phyloP scores from a whole-genome alignment of 176 grass and related monocot species.

The Lolium rigidum region DNA sequence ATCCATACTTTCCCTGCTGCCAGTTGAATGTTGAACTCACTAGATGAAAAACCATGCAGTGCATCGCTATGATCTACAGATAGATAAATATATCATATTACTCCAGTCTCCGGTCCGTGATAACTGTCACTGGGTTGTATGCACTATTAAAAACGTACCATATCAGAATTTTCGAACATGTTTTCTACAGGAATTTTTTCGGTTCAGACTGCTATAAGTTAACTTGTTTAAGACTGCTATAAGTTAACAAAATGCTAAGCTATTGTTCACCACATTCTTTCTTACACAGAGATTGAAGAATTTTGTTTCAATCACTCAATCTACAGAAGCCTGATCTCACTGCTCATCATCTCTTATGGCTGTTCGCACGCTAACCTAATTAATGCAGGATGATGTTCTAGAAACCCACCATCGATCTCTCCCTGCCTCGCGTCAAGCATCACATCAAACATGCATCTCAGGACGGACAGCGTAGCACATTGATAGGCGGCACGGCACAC shows the following conservation, averaged over 20 bases:
- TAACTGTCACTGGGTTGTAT: neutral
- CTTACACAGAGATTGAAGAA: neutral
- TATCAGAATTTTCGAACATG: too few relatives aligned
- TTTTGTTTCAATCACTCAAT: constrained; percentile 1
- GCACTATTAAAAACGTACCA: neutral
- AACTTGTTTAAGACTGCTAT: too few relatives aligned
- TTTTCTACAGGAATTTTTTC: too few relatives aligned
- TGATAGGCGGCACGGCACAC: neutral
- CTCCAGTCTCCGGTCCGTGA: neutral
- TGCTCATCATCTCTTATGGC: neutral
- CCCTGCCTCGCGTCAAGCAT: neutral
- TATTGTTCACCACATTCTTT: constrained; percentile 6
- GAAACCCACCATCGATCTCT: neutral
- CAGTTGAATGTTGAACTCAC: constrained; percentile 7
- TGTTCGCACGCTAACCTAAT: neutral
- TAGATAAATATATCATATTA: neutral
- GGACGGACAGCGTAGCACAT: neutral
- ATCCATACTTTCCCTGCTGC: neutral
- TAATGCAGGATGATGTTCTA: neutral
- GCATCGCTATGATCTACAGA: neutral
- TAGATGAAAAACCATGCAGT: neutral
- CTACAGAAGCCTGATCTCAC: neutral
- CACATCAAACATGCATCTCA: neutral
- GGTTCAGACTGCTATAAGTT: too few relatives aligned
- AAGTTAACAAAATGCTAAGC: neutral